Percentiles rank a stretch among this genome's conserved stretches.
Conservation (phyloP, 352 stramenopile species). For the Aphanomyces stellatus region DNA sequence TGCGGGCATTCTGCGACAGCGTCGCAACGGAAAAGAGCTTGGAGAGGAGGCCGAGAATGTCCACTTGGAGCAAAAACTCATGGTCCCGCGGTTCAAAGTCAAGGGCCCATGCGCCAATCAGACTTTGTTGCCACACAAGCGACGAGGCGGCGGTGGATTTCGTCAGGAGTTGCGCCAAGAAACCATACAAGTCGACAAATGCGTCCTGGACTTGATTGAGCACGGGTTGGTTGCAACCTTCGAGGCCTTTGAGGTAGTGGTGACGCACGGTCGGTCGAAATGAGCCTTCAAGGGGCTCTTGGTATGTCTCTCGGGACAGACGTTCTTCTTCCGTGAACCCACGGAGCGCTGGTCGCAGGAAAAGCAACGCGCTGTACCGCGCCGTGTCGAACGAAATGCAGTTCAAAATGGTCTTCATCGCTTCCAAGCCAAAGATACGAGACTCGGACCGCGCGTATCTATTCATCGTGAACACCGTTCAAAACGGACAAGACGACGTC, state of each 20-base stretch:
- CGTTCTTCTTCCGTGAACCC: constrained; percentile 82
- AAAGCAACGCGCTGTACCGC: constrained; percentile 68
- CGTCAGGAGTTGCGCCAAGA: constrained; percentile 49
- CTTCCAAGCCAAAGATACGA: constrained; percentile 68
- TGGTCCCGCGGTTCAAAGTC: constrained; percentile 81
- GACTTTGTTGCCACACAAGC: constrained; percentile 1
- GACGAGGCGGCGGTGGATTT: not conserved
- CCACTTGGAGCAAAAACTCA: constrained; percentile 65
- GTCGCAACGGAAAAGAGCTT: constrained; percentile 68
- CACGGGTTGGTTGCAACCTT: constrained; percentile 62
- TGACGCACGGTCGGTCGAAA: constrained; percentile 80
- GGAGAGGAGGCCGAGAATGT: constrained; percentile 62
- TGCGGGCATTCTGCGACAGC: constrained; percentile 31
- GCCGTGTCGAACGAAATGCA: constrained; percentile 67
- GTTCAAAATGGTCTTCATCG: constrained; percentile 66
- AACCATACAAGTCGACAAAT: constrained; percentile 69
- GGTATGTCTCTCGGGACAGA: constrained; percentile 36
- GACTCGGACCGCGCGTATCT: constrained; percentile 45
- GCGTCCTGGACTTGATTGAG: constrained; percentile 46
- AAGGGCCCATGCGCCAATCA: constrained; percentile 71
- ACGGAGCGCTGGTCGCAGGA: constrained; percentile 71
- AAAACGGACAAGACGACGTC: too few relatives aligned
- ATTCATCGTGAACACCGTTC: not conserved
- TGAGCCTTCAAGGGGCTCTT: constrained; percentile 15
- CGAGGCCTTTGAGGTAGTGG: constrained; percentile 80